Evolutionary conservation across 371 early-diverging fungal species (phyloP), one percentile per base, ranked within the genome.

Genomic region (Basidiobolus meristosporus): DNA sequence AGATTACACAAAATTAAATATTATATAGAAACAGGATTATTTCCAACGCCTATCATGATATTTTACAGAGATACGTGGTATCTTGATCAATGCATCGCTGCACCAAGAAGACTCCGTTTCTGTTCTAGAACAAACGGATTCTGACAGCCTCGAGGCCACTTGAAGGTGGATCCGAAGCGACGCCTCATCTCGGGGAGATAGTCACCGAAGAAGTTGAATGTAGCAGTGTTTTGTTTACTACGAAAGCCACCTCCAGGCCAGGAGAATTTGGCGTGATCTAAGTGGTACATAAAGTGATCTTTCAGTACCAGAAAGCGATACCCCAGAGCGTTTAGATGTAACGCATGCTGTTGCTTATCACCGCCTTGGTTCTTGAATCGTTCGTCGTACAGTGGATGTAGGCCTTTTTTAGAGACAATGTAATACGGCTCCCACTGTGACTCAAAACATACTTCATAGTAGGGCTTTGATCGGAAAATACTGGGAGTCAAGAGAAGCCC

Each of bases 351-450:
- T 45, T 73, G 73, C 40, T 73, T 76, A 41, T 76, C 76, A 0
- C 72, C 76, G 1, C 73, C 73, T 47, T 76, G 76, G 44, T 71
- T 67, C 37, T 51, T 53, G 47, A 73, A 73, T 7, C 76, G 59
- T 14, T 55, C 72, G 37, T 73, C 73, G 34, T 73, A 76, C 59
- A 45, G 2, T 68, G 73, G 11, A n/a, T n/a, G n/a, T n/a, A n/a
- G n/a, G 60, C 59, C 3, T 45, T 44, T 6, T 41, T 22, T 16
- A 56, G 53, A 35, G 60, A 75, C 45, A 9, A 71, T 55, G 33
- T 75, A 75, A 38, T 75, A 73, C 1, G 73, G 77, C 35, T 76
- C 76, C 76, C 77, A 76, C 38, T 71, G 73, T 0, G 71, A 71
- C 42, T 73, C 77, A 47, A 60, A 76, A 38, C 76, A 76, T 6